phyloP scores from a whole-genome alignment of 768 basidiomycete species.

The Mrakia gelida region DNA sequence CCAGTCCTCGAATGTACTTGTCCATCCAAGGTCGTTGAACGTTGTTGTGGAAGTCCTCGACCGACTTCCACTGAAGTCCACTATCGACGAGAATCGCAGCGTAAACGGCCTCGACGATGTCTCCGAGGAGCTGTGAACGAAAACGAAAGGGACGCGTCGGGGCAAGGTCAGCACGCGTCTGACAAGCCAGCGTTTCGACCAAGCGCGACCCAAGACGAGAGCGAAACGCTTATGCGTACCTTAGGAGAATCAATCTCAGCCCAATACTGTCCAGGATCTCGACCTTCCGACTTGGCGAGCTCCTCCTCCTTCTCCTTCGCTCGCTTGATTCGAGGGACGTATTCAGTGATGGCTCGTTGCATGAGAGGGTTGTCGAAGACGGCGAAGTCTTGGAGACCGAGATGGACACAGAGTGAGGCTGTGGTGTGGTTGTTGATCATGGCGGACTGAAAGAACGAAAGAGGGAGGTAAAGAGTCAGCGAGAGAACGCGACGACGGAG shows the following conservation, averaged over 20 bases:
- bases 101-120: constrained; percentile 72
- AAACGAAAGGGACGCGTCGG: neutral
- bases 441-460: constrained; percentile 54
- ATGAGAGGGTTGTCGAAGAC: constrained; percentile 57
- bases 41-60: constrained; percentile 60
- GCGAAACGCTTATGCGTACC: constrained; percentile 46
- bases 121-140: constrained; percentile 60
- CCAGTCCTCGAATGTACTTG: constrained; percentile 53
- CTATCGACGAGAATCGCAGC: constrained; percentile 78
- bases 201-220: no score
- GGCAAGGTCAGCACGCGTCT: no score
- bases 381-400: constrained; percentile 62
- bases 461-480: neutral
- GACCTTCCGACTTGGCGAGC: constrained; percentile 52
- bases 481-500: neutral
- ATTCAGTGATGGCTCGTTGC: constrained; percentile 53
- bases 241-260: constrained; percentile 70
- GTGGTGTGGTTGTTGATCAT: constrained; percentile 81
- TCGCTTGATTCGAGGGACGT: constrained; percentile 51
- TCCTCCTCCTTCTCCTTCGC: constrained; percentile 49
- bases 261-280: constrained; percentile 70
- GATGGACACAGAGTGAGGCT: constrained; percentile 68
- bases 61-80: constrained; percentile 57
- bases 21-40: constrained; percentile 74
- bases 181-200: no score